Percentiles rank a stretch among this genome's conserved stretches.
These are phyloP conservation scores for Kwoniella botswanensis DNA, from an alignment of 768 basidiomycete species.

Conservation along the genomic window DNA sequence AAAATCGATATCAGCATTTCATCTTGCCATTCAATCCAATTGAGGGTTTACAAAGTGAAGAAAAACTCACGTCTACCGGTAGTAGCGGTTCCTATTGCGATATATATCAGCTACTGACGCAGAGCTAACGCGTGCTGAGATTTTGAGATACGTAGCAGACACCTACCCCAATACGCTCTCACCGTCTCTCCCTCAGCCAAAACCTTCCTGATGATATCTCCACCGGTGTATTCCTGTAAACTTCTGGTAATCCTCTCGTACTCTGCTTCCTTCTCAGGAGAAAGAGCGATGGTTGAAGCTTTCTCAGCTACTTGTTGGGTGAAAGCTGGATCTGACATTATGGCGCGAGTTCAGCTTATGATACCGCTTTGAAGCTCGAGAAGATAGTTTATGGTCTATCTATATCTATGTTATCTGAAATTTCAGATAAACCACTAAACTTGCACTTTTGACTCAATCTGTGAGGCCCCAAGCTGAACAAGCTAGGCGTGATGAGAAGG, in stretches of 20 bases:
- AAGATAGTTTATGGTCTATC: too few species aligned
- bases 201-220: slow-evolving; percentile 78
- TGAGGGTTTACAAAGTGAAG: too few species aligned
- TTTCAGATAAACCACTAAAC: slow-evolving; percentile 1
- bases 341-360: background rate
- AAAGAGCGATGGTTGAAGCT: slow-evolving; percentile 40
- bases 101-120: background rate
- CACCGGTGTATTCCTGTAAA: slow-evolving; percentile 85
- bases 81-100: slow-evolving; percentile 75
- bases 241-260: slow-evolving; percentile 84
- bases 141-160: slow-evolving; percentile 1
- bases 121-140: background rate
- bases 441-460: background rate
- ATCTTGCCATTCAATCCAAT: too few species aligned
- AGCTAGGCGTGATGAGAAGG: background rate
- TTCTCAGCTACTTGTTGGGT: slow-evolving; percentile 21
- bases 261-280: slow-evolving; percentile 54
- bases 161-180: slow-evolving; percentile 90
- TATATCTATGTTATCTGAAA: slow-evolving; percentile 7
- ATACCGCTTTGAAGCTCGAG: background rate
- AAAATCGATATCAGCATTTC: too few species aligned
- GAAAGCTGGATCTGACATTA: slow-evolving; percentile 31
- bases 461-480: slow-evolving; percentile 14
- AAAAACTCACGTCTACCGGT: slow-evolving; percentile 83
- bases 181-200: slow-evolving; percentile 75